Base-by-base conservation (phyloP, 225 moss, liverwort and hornwort species). In the Sphagnum contortum region DNA sequence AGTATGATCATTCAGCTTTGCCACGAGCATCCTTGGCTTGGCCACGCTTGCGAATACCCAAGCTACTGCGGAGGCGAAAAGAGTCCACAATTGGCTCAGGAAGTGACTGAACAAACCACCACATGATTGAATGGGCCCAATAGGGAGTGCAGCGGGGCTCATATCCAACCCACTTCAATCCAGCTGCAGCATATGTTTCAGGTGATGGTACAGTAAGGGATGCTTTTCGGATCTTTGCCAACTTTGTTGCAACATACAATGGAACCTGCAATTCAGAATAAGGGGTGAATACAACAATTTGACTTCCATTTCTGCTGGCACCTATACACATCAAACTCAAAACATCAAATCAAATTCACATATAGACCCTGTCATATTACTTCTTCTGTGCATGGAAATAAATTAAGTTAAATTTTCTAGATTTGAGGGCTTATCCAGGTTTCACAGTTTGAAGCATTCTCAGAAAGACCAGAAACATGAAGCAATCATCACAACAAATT, bases 61-160 rank as follows among this genome's bases (percentile, higher is more conserved):
- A 74, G 51, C 76, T 80, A 68, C 64, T 80, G 55, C 80, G 70
- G 13, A 88, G 73, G 44, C 82, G 80, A 65, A 85, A 62, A n/a
- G 85, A 80, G 62, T 88, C 88, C 68, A 88, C 68, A 60, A 85
- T 80, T 64, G 85, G 82, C 66, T 88, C 85, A 0, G 85, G 88
- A 60, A 82, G 55, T 60, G 80, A 70, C 70, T 75, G 71, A 59
- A 85, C 78, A 4, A 88, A 46, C 68, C 86, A 85, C 85, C 85
- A 85, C 74, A 88, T 82, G 48, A 88, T 68, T 0, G 88, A 88
- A 64, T 88, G 88, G 45, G 82, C 80, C 88, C 88, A 88, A 51
- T 78, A 88, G 0, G 88, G 88, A 5, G 85, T 80, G 52, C 73
- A 62, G 66, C 80, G 63, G 8, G 88, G 76, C 70, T 85, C 85